Base-by-base conservation (phyloP, 2,329 filamentous ascomycete species). In the Sporothrix sp. region DNA sequence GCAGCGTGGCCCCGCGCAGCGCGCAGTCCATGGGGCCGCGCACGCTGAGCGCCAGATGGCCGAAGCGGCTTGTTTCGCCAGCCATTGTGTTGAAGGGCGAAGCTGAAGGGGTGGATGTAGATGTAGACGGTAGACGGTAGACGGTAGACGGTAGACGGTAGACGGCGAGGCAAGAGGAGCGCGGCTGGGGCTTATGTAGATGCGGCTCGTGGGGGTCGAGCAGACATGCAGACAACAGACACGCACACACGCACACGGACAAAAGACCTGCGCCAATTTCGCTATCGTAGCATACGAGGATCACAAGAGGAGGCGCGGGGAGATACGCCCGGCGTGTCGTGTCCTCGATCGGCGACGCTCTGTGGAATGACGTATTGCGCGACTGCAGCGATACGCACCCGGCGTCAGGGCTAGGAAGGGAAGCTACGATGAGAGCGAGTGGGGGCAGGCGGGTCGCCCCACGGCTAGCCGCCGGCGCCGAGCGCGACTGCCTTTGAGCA, bases 1-100 rank as follows among this genome's bases (percentile, higher is more conserved):
- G 71, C 6, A 88, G 68, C 0, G 75, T 71, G 36, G 68, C 67
- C 5, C 78, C 77, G 6, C 60, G 66, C 32, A 76, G 61, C 2
- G 72, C 71, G 58, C 73, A 76, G 50, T 75, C 71, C 54, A 73
- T 64, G 1, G 71, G 71, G 1, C 73, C 73, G 27, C 61, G 66
- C 11, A 70, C 74, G 59, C 67, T 68, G n/a, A 76, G 62, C 6
- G 71, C 71, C 4, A 75, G 67, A 51, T 74, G 60, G 2, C 65
- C 65, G 51, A 70, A 74, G 53, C 49, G 40, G 33, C 25, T 11
- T 10, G n/a, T n/a, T n/a, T 45, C 18, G 21, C 66, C 66, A 35
- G 66, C 46, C 42, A 38, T 42, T 2, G 21, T 40, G 38, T 23
- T 20, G 36, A 40, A n/a, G 7, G 11, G 20, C 16, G 14, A 30